Base-by-base conservation (phyloP, 495 filamentous ascomycete genomes). In the Talaromyces ruber region DNA sequence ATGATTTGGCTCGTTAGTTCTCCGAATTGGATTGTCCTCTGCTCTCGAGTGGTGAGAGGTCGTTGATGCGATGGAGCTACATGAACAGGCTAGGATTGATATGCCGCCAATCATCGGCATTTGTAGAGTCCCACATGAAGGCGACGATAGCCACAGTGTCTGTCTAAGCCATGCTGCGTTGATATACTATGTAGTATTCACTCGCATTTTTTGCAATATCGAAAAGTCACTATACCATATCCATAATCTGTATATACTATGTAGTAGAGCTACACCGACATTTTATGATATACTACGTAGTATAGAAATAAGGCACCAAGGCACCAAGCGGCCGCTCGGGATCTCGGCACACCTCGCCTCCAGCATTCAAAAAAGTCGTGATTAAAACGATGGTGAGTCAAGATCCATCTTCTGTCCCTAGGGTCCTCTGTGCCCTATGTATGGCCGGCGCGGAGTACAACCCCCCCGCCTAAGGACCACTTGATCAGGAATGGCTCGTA, bases 1-100 rank as follows among this genome's bases (percentile, higher is more conserved):
- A 1, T 45, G 6, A 62, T 59, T 65, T 39, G 34, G 34, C 79
- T 72, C 0, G 51, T 53, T 52, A 77, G 70, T 28, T 85, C 76
- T 82, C 2, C 12, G 18, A 53, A 12, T 28, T 12, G 12, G 51
- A 28, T 14, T 14, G 8, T 28, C 11, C 22, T 25, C 7, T 54
- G 24, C 24, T 47, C 43, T 39, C 34, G 16, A 9, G 34, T 39
- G 14, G 34, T 39, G 18, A 47, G 43, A 47, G 16, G 43, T 47
- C 14, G 43, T 21, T 21, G 18, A 21, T 21, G 43, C 7, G 16
- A 47, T 21, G n/a, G 8, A 47, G 18, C 7, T 47, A 47, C 1
- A 47, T 47, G 18, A 47, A 21, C 18, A 9, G 3, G 43, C 11
- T 6, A n/a, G 18, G 12, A 21, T 47, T 21, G 2, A 25, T 53